Base-by-base conservation (phyloP, 164 flowering plant species). In the Magnolia changhungtana region DNA sequence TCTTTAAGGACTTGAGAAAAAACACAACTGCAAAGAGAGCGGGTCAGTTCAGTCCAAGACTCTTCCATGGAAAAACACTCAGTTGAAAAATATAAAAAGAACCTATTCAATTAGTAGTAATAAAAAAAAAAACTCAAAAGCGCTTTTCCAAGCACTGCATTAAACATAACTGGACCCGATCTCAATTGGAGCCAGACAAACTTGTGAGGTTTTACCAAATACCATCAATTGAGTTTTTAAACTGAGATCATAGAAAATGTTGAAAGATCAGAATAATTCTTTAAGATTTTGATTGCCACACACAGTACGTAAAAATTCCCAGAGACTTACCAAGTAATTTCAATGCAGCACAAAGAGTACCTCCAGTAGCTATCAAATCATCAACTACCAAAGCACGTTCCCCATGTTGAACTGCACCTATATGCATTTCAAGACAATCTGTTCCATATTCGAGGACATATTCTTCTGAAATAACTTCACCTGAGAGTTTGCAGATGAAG, bases 351-450 rank as follows among this genome's bases (percentile, higher is more conserved):
- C 91, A 84, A 58, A 95, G 90, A 50, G 99, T 93, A 72, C 98
- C 98, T 16, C 97, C 97, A 63, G 98, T 93, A 24, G 99, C 98
- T 69, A 95, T 86, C 80, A 95, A 84, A 85, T 93, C 99, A 86
- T 95, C 99, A 71, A 95, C 97, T 20, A 94, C 94, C 83, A 96
- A 77, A 73, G 93, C 98, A 59, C 90, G 90, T 7, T 96, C 99
- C 13, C 89, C 91, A 51, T 82, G 78, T 78, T 89, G 84, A 50
- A 94, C 97, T 5, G 99, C 99, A 75, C 93, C 99, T 61, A 94
- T 85, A 75, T 96, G 99, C 99, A 96, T 96, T 82, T 96, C 92
- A 74, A 95, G 87, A 65, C 98, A 89, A 81, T 95, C 99, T 21
- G 83, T 89, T 76, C 99, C 99, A 82, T 94, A 96, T 81, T 96